Conservation (phyloP, 164 flowering plant species). For the grape (Vitis vinifera) region DNA sequence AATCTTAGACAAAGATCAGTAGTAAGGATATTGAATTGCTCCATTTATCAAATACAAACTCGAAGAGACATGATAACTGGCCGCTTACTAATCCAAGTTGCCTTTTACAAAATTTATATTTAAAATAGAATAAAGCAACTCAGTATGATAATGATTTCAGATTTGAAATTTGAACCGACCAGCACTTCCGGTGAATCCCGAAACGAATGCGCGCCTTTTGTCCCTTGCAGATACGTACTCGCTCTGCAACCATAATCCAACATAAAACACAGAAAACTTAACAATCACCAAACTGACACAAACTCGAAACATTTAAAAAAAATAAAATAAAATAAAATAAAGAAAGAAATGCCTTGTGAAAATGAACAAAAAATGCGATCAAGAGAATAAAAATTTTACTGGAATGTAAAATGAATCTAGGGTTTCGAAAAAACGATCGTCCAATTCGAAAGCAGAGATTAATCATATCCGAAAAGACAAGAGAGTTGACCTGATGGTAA, state of each 20-base stretch:
- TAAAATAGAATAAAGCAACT: not conserved
- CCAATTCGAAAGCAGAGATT: no score
- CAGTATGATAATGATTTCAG: not conserved
- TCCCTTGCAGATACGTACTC: slow-evolving; percentile 91
- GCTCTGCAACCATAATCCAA: slow-evolving; percentile 50
- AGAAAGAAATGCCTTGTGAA: not conserved
- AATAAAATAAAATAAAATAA: not conserved
- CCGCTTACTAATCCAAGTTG: no score
- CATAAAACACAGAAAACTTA: not conserved
- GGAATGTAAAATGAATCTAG: no score
- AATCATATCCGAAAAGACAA: not conserved
- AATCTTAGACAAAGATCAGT: no score
- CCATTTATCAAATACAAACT: no score
- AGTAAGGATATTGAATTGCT: no score
- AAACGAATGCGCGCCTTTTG: slow-evolving; percentile 82
- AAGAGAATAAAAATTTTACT: no score
- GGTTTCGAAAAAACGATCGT: no score
- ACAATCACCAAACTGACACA: not conserved
- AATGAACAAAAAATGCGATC: not conserved
- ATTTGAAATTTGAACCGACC: slow-evolving; percentile 42
- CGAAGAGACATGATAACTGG: no score
- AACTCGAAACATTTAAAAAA: not conserved
- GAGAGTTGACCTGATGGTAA: slow-evolving; percentile 74
- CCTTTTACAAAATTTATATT: no score
- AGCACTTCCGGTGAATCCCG: slow-evolving; percentile 98